Evolutionary conservation across 257 asterid genomes (phyloP).

Genomic region (Salvia rosmarinus): DNA sequence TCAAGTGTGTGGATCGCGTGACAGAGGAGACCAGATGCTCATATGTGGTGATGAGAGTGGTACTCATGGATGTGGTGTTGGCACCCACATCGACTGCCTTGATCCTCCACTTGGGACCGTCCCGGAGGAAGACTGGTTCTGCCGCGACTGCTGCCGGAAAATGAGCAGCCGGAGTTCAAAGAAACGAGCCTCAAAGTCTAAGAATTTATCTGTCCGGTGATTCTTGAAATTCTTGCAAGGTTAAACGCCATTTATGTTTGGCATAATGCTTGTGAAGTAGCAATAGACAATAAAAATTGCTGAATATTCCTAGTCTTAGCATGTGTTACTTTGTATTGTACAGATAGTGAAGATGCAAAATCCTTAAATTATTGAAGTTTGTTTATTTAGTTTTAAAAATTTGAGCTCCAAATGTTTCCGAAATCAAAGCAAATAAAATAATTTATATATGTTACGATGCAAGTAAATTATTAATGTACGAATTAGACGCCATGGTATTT

Average conservation of each 20-base stretch:
- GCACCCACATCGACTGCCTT: conserved; percentile 64
- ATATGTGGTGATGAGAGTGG: conserved; percentile 73
- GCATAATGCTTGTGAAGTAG: neutral
- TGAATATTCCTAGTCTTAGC: neutral
- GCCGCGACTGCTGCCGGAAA: conserved; percentile 44
- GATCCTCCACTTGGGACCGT: conserved; percentile 70
- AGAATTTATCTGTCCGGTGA: conserved; percentile 25
- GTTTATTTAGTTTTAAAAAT: neutral
- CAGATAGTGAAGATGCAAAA: neutral
- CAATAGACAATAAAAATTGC: conserved; percentile 1
- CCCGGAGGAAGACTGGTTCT: conserved; percentile 79
- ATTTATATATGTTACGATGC: too few relatives aligned
- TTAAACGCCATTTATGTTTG: conserved; percentile 10
- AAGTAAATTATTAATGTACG: too few relatives aligned
- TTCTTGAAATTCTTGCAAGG: neutral
- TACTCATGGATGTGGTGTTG: conserved; percentile 63
- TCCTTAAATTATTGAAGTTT: neutral
- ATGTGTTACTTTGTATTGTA: neutral
- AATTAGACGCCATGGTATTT: too few relatives aligned
- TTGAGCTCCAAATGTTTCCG: too few relatives aligned
- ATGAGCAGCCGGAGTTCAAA: conserved; percentile 31
- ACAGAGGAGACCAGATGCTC: conserved; percentile 77
- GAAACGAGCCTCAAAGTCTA: conserved; percentile 41
- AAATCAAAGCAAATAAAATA: too few relatives aligned
- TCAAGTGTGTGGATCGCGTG: conserved; percentile 53